These are phyloP conservation scores for Fusarium sacchari DNA, from an alignment of 2,329 filamentous ascomycete genomes.

Conservation along the genomic window DNA sequence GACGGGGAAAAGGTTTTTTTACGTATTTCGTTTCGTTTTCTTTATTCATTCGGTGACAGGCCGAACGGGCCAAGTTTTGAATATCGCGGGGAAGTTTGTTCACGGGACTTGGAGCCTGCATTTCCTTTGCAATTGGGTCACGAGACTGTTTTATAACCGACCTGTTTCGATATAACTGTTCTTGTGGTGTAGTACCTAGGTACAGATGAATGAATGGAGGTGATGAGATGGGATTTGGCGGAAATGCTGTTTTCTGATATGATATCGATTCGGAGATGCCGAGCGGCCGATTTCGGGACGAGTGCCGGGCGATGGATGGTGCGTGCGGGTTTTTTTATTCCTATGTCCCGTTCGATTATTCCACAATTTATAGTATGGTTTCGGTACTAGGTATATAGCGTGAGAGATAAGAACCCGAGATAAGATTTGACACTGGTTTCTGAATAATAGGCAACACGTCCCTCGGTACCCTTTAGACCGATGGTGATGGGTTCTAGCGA, in stretches of 20 bases:
- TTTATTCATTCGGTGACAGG: constrained; percentile 17
- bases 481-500: neutral
- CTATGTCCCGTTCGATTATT: neutral
- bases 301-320: neutral
- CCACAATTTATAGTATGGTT: neutral
- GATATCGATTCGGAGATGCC: neutral
- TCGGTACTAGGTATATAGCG: neutral
- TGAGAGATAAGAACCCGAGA: neutral
- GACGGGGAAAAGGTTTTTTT: constrained; percentile 2
- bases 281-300: neutral
- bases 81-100: neutral
- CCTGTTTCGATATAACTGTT: neutral
- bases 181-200: neutral
- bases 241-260: neutral
- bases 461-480: neutral
- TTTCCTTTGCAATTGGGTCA: neutral
- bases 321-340: neutral
- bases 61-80: neutral
- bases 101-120: neutral
- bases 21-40: constrained; percentile 21
- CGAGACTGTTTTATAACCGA: neutral
- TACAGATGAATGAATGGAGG: too few relatives aligned
- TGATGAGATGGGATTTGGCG: neutral
- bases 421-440: neutral
- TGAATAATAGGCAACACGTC: neutral